Base-by-base conservation (phyloP, 2,329 filamentous ascomycete species). In the Cladosporium sp. region DNA sequence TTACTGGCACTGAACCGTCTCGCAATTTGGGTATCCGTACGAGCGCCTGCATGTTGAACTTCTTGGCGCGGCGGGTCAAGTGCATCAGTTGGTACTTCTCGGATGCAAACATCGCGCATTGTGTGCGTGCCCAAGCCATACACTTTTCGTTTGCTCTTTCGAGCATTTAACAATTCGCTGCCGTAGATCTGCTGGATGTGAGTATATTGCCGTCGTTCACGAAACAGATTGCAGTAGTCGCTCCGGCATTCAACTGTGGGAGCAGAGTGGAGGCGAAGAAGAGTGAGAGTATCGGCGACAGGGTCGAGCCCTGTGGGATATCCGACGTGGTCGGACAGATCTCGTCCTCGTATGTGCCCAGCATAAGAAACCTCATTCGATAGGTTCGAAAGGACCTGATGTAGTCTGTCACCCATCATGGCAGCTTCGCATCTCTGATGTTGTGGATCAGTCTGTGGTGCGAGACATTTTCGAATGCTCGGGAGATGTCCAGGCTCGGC, bases 361-460 rank as follows among this genome's bases (percentile, higher is more conserved):
- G 50, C 6, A 27, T 42, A 5, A 63, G 53, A 53, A 15, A 16
- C 9, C 19, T 48, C 6, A 20, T 39, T 13, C 43, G 9, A 39
- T 30, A 8, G 15, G 15, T 57, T 47, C 59, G 19, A 64, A 56
- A 66, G 66, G 22, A 50, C 54, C n/a, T 60, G 43, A 11, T 53
- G 61, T 47, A 67, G 13, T 50, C 53, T 12, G 57, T 41, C 11
- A 59, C 22, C 3, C 19, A 35, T 29, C 55, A 50, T 18, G 58
- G 64, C 43, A 68, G 62, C 16, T 60, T 54, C 55, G 61, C 50
- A 19, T 55, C 55, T 54, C 57, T 59, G 32, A 71, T 58, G 43
- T 67, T 66, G 38, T 66, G 54, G 32, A 69, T 35, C 29, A 69
- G 49, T 55, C 64, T 49, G 38, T 68, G 60, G 50, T 68, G 69